Conservation (phyloP, 2,329 filamentous ascomycete genomes). For the Neoascochyta sp. region DNA sequence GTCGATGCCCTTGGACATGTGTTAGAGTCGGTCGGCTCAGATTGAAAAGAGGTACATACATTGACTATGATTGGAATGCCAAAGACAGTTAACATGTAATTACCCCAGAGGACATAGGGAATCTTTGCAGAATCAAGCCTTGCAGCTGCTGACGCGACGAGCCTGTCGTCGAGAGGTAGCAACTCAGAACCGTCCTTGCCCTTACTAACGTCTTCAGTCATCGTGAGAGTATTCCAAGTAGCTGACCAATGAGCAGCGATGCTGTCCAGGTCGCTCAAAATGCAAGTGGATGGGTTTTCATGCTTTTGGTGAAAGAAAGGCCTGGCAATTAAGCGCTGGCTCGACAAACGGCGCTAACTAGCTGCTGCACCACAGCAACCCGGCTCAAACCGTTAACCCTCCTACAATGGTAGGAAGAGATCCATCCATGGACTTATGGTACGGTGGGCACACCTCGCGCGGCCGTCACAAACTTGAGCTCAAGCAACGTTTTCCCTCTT, state of each 20-base stretch:
- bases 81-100: constrained; percentile 4
- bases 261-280: constrained; percentile 1
- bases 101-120: constrained; percentile 4
- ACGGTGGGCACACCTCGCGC: neutral
- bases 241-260: constrained; percentile 1
- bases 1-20: constrained; percentile 2
- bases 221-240: constrained; percentile 1
- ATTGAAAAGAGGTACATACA: constrained; percentile 1
- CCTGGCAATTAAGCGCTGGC: no score
- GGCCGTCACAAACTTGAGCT: neutral
- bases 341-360: no score
- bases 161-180: constrained; percentile 3
- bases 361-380: no score
- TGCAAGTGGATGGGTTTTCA: neutral
- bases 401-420: neutral
- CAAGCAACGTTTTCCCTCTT: neutral
- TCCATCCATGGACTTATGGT: no score
- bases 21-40: constrained; percentile 3
- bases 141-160: constrained; percentile 5
- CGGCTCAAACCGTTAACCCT: no score
- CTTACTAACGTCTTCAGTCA: constrained; percentile 1
- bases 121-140: constrained; percentile 4
- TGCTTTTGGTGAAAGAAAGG: no score
- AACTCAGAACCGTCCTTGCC: constrained; percentile 2
- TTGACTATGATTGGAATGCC: constrained; percentile 3